Evolutionary conservation across 176 grass and related monocot species (phyloP), one percentile per base, ranked within the genome.

Genomic region (Phragmites australis): DNA sequence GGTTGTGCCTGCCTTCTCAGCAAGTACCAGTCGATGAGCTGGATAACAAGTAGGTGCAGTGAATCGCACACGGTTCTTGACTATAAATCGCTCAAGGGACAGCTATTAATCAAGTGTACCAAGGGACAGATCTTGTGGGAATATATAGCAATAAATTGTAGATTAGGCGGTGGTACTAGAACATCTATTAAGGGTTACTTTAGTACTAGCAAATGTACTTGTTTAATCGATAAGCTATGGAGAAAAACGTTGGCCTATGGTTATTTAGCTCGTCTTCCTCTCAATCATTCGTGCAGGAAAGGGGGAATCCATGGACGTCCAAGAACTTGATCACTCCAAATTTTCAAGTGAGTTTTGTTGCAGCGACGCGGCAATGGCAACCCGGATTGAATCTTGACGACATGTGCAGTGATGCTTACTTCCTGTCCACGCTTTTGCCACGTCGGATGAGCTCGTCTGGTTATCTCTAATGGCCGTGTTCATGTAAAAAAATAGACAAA

Each of bases 121-220:
- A 81, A 57, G 10, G 56, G 74, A 40, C 82, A 85, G 55, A 85
- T 89, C 87, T 89, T 63, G 71, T n/a, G 15, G 56, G 87, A 89
- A 89, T 85, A 89, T 84, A 76, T 39, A 37, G 82, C 65, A 74
- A 84, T 81, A 71, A 78, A 77, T 76, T 71, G 47, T 41, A 42
- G 71, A 85, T 89, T 89, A 56, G 70, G 82, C 64, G 64, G 47
- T 40, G 46, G 56, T 52, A 32, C 60, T 39, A 39, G 3, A 32
- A 65, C 82, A 57, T 85, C 64, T 68, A 65, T 50, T 85, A 72
- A 63, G 66, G 57, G 46, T 59, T 76, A 79, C 23, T 67, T 78
- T 85, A 84, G 52, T 61, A 70, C 77, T 71, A 61, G 63, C 44
- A 67, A 43, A 2, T 71, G 87, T 81, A 89, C 87, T 77, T 89